These are phyloP conservation scores for Globisporangium nagaii DNA, from an alignment of 352 stramenopile species.

Conservation along the genomic window DNA sequence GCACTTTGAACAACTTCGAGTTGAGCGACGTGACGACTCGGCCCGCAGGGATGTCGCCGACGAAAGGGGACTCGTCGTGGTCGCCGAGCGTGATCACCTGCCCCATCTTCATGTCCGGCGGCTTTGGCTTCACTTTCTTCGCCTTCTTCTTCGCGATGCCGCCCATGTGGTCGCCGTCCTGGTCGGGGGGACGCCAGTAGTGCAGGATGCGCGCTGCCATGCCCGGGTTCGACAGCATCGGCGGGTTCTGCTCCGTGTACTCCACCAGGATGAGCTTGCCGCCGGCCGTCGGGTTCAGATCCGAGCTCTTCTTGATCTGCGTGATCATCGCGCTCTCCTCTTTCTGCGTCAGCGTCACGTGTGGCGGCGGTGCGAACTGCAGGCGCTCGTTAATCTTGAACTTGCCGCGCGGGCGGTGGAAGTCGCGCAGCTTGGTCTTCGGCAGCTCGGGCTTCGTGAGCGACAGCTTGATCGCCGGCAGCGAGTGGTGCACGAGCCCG, in stretches of 20 bases:
- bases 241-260: constrained; percentile 79
- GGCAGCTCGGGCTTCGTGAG: constrained; percentile 81
- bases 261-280: constrained; percentile 80
- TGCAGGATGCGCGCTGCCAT: constrained; percentile 83
- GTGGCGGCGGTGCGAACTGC: constrained; percentile 38
- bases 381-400: constrained; percentile 86
- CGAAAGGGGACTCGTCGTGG: constrained; percentile 78
- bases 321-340: constrained; percentile 71
- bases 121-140: constrained; percentile 62
- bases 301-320: constrained; percentile 87
- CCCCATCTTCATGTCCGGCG: constrained; percentile 73
- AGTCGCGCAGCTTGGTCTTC: constrained; percentile 76
- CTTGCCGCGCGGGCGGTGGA: constrained; percentile 76
- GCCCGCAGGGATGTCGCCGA: constrained; percentile 71
- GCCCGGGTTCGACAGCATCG: constrained; percentile 74
- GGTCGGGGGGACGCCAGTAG: constrained; percentile 74
- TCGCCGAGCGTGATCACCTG: constrained; percentile 79
- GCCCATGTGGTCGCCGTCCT: constrained; percentile 24
- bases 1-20: constrained; percentile 82
- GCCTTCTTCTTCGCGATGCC: constrained; percentile 66
- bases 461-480: constrained; percentile 84
- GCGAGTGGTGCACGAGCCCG: constrained; percentile 75
- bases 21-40: constrained; percentile 76
- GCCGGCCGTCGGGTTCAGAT: constrained; percentile 66
- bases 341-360: constrained; percentile 31